Base-by-base conservation (phyloP, 2,329 filamentous ascomycete species). In the Penicillium rolfsii region DNA sequence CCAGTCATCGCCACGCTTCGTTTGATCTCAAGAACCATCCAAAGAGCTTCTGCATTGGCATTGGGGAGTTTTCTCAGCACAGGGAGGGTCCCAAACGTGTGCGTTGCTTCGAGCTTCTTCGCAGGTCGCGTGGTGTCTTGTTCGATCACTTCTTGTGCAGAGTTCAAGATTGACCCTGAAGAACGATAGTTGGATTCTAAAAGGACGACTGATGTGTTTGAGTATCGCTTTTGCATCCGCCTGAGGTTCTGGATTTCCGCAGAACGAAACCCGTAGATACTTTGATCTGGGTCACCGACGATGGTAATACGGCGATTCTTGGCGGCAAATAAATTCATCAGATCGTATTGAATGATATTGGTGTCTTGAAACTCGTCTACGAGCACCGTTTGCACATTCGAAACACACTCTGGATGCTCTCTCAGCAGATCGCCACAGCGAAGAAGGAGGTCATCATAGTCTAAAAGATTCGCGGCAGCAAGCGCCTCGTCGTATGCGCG, bases 331-430 rank as follows among this genome's bases (percentile, higher is more conserved):
- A 97, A 83, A 64, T 86, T 89, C 93, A 97, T 97, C 45, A 99
- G 81, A 68, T 97, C 92, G 71, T 96, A 98, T 75, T 99, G 94
- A 4, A 97, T 89, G 22, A 91, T 86, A 73, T 98, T 99, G 7
- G 94, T 98, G 77, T 99, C 94, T 77, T 99, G 94, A 65, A 97
- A 99, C 73, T 99, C 94, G 73, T 99, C 94, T 64, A 99, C 96
- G 49, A 99, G 83, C 6, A 98, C 93, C 0, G 91, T 87, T 75
- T 97, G 88, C 19, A 99, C 88, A 68, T 97, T 97, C 14, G 89
- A 89, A 3, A 97, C 93, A 70, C 93, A 97, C 14, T 85, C 82
- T 0, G 93, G 91, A 66, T 91, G 85, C 22, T 83, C 80, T 61
- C 83, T 84, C 22, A 99, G 83, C 11, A 99, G 83, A 61, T 96